Evolutionary conservation across 2,329 filamentous ascomycete species (phyloP), one percentile per base, ranked within the genome.

Genomic region (Pseudocercospora musae): DNA sequence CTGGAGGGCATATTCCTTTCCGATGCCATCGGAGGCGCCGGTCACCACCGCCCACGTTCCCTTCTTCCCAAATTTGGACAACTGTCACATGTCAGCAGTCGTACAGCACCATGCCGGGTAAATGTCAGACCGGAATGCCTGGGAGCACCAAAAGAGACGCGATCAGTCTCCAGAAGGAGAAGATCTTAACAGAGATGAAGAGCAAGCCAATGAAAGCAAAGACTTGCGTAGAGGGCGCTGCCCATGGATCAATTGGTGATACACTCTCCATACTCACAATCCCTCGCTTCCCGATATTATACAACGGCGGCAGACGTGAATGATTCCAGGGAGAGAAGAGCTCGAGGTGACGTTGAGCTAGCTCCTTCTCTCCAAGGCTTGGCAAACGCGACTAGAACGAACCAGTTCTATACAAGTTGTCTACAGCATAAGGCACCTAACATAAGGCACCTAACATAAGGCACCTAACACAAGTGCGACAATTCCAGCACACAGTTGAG

Each of bases 41-140:
- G 95, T 99, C 44, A 99, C 85, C 59, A 99, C 86, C 31, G 91
- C 95, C 93, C 94, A 99, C 62, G 89, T 93, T 65, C 94, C 94
- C 72, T 92, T 91, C 70, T 89, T 89, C 69, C 93, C 95, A 79
- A 96, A 98, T 69, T 89, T 92, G 71, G 88, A 88, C 62, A 99
- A 87, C 94, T 96, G 63, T 29, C 18, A 20, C 56, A 48, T 8
- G 61, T 65, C 44, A 63, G 59, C 53, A n/a, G 37, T 13, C 46
- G 10, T 4, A 27, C 42, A 18, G 3, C 6, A 6, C 9, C 10
- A 15, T n/a, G 5, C n/a, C 8, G 23, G 29, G 31, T 31, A 54
- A 59, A 4, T 13, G 1, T 8, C 79, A 57, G 75, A 82, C 80
- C 37, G 79, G 76, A 65, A 74, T 74, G 61, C 81, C 81, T 31